Evolutionary conservation across 306 rosid species (phyloP), one percentile per base, ranked within the genome.

Genomic region (Arachis hypogaea): DNA sequence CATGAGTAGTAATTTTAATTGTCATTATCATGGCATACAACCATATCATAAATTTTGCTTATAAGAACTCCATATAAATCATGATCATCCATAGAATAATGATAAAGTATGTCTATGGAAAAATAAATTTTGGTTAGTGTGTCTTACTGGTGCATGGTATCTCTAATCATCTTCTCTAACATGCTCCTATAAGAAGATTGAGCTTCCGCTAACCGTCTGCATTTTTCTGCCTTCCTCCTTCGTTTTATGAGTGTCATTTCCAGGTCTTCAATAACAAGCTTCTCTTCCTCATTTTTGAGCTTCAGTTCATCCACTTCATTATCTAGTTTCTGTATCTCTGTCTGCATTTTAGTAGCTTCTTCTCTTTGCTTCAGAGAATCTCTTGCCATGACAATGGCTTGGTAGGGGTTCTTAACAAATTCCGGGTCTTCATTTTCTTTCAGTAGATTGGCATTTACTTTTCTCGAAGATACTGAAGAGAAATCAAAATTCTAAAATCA

Each of bases 111-210:
- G 55, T 11, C 55, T 52, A 52, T 5, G 46, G 46, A 46, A 40
- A 33, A 38, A 52, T 68, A 77, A 60, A 69, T 10, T 18, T 36
- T 64, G 49, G 71, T 29, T 46, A 22, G 64, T 41, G 58, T 78
- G 58, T 78, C 94, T 88, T 88, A 95, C 98, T 95, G 97, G 89
- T 92, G 99, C 97, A 92, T 95, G 51, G 97, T 76, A 80, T 95
- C 99, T 78, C 96, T 85, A 66, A 95, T 90, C 99, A 95, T 95
- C 89, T 90, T 95, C 86, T 95, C 98, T 9, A 95, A 89, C 86
- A 84, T 90, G 38, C 82, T 87, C 68, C 86, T 87, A 45, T 95
- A 90, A 46, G 97, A 95, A 36, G 93, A 87, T 75, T 95, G 98
- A 49, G 99, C 89, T 89, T 95, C 98, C 0, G 99, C 90, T 46